phyloP scores from a whole-genome alignment of 106 monocot genomes.

The Amphibolis antarctica region DNA sequence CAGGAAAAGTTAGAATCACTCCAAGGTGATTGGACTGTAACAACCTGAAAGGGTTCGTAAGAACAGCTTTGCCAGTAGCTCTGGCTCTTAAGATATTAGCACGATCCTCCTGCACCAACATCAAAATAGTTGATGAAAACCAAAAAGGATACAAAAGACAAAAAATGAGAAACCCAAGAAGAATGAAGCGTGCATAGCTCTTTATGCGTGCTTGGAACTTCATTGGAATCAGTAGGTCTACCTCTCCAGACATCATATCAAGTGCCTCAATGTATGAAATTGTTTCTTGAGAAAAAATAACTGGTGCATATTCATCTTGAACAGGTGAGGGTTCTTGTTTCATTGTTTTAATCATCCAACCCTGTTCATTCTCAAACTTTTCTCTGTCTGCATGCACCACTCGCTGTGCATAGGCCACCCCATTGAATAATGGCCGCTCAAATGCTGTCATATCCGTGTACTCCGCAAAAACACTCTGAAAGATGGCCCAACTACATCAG shows the following conservation, averaged over 20 bases:
- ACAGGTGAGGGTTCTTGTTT: constrained; percentile 59
- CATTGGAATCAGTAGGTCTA: constrained; percentile 1
- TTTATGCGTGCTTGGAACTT: background rate
- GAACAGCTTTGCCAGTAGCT: constrained; percentile 81
- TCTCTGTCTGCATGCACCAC: constrained; percentile 75
- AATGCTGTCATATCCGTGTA: constrained; percentile 84
- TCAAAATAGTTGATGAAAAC: no score
- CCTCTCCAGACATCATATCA: constrained; percentile 99
- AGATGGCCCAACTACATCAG: background rate
- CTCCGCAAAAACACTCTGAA: constrained; percentile 73
- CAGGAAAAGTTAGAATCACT: constrained; percentile 82
- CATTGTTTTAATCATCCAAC: constrained; percentile 89
- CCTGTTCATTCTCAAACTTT: constrained; percentile 71
- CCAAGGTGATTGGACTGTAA: constrained; percentile 77
- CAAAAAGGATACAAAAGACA: constrained; percentile 27
- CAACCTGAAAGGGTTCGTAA: constrained; percentile 69
- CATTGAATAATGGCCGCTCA: constrained; percentile 80
- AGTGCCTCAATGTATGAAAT: constrained; percentile 80
- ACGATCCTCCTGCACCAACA: constrained; percentile 52
- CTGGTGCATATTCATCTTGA: constrained; percentile 95
- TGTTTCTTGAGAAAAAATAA: constrained; percentile 92
- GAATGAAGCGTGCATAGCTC: constrained; percentile 30
- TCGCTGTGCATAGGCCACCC: constrained; percentile 88
- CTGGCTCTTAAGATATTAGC: constrained; percentile 83
- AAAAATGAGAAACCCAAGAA: constrained; percentile 81